phyloP scores from a whole-genome alignment of 2,329 filamentous ascomycete species.

The Fusarium sp. region DNA sequence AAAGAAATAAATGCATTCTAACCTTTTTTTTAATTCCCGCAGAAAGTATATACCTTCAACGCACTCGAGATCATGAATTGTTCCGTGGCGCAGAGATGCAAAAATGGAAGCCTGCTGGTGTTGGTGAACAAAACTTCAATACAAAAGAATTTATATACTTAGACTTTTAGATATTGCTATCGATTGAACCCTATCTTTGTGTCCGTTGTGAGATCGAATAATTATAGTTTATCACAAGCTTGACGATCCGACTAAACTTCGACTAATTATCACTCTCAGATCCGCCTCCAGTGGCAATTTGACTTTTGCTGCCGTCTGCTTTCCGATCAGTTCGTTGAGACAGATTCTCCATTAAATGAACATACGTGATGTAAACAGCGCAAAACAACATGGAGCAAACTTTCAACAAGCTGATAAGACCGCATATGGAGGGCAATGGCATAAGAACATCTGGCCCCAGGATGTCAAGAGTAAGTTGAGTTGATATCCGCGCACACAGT shows the following conservation, averaged over 20 bases:
- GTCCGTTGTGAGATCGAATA: not conserved
- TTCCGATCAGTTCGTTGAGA: not conserved
- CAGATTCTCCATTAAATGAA: rapidly evolving
- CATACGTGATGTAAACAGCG: not conserved
- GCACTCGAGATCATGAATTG: not conserved
- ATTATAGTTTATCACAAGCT: rapidly evolving
- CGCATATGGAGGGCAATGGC: no score
- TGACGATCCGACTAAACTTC: no score
- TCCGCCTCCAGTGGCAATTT: rapidly evolving
- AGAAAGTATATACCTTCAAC: rapidly evolving
- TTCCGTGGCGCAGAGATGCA: not conserved
- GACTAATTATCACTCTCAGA: rapidly evolving
- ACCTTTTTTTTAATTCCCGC: not conserved
- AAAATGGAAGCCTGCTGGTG: not conserved
- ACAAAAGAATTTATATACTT: not conserved
- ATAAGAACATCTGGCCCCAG: no score
- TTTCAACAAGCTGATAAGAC: not conserved
- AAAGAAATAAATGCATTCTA: not conserved
- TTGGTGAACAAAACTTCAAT: rapidly evolving
- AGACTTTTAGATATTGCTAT: not conserved
- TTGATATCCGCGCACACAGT: not conserved
- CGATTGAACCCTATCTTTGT: rapidly evolving
- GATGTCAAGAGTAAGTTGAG: not conserved
- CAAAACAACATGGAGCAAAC: not conserved
- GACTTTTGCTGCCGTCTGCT: rapidly evolving